Percentiles rank a stretch among this genome's conserved stretches.
These are phyloP conservation scores for Clitoria ternatea DNA, from an alignment of 306 rosid species.

Conservation along the genomic window DNA sequence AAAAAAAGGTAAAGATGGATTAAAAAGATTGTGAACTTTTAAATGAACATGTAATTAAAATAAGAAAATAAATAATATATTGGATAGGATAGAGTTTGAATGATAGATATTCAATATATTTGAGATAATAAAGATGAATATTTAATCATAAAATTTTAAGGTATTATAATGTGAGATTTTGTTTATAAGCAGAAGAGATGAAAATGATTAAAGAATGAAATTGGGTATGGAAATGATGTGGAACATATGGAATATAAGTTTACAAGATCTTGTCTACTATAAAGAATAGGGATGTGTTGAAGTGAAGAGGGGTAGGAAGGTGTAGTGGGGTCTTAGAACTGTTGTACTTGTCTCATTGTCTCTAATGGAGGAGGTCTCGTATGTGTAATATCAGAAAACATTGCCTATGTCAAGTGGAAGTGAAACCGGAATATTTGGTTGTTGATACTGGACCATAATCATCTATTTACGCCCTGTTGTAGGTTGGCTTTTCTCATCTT, in stretches of 20 bases:
- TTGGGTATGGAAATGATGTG: slow-evolving; percentile 32
- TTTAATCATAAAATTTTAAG: no score
- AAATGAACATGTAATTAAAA: background rate
- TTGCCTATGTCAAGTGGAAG: slow-evolving; percentile 29
- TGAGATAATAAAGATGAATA: no score
- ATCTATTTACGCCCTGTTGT: background rate
- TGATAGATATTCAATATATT: no score
- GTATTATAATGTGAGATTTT: no score
- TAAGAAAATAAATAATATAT: background rate
- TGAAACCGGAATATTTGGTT: slow-evolving; percentile 37
- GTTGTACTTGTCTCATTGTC: slow-evolving; percentile 40
- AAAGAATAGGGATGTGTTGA: slow-evolving; percentile 49
- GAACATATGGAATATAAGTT: slow-evolving; percentile 45
- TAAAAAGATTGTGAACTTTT: slow-evolving; percentile 12
- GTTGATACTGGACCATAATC: slow-evolving; percentile 24
- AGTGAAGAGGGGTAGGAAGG: slow-evolving; percentile 32
- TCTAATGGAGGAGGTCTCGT: slow-evolving; percentile 6
- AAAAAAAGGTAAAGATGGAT: background rate
- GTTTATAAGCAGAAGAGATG: no score
- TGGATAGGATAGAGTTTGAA: no score
- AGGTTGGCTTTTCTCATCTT: background rate
- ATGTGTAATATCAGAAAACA: slow-evolving; percentile 16
- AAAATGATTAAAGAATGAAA: background rate
- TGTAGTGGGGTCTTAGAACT: slow-evolving; percentile 32
- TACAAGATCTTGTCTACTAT: slow-evolving; percentile 74